Base-by-base conservation (phyloP, 495 filamentous ascomycete species). In the Penicillium chermesinum region DNA sequence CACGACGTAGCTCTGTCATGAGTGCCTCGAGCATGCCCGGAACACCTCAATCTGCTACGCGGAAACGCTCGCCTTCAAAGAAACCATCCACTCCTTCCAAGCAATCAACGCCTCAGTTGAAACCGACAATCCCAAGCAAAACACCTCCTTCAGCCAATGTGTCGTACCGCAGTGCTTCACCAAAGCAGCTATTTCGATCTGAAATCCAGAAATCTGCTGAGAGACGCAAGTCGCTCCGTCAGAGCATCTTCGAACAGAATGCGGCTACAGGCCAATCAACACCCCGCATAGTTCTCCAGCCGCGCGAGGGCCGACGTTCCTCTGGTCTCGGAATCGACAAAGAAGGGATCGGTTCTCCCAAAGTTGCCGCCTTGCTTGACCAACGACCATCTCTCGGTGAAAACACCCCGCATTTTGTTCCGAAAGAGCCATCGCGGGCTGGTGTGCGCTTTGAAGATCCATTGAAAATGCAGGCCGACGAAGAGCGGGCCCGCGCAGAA, bases 281-380 rank as follows among this genome's bases (percentile, higher is more conserved):
- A 1, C 85, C 85, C 32, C 79, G 72, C 14, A 76, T 87, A 48
- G 67, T 87, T 15, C 58, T 88, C 16, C 85, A 80, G 2, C 86
- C 87, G 9, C 77, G 80, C 33, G 72, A 80, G 20, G 57, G 78
- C 15, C 65, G 71, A n/a, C 77, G 79, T 35, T 82, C 84, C 19
- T 87, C 85, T 5, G 88, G 87, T 3, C 60, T 91, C 48, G 88
- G 88, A 9, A 82, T 83, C 53, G 87, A 90, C 54, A 81, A 78
- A 48, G 71, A 79, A 52, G 87, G 88, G 3, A 78, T 93, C 41
- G 88, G 88, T 16, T 94, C 88, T 3, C 88, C 88, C 7, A 79
- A 77, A 13, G 80, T 94, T 27, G 78, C 85, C 12, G 84, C 79
- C 17, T 76, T 89, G 18, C 77, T 93, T 27, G 86, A 89, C 38